phyloP scores from a whole-genome alignment of 2,329 filamentous ascomycete genomes.

The Xylariaceae sp. region DNA sequence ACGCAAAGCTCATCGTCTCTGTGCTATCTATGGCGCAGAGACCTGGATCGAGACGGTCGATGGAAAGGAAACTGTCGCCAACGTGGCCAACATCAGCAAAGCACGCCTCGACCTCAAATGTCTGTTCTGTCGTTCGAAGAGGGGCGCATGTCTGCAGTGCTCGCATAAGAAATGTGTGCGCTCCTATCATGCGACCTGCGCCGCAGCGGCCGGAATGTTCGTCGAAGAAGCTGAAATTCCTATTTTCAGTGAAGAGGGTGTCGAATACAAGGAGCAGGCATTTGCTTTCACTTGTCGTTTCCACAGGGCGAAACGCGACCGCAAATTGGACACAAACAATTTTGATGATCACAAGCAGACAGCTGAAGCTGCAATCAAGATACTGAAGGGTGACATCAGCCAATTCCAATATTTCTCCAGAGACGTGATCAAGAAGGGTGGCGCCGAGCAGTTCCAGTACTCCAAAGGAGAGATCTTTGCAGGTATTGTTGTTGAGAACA shows the following conservation, averaged over 20 bases:
- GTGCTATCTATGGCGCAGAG: constrained; percentile 87
- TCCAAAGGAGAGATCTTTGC: constrained; percentile 85
- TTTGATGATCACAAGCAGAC: constrained; percentile 70
- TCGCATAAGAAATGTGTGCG: constrained; percentile 90
- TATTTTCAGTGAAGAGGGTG: constrained; percentile 84
- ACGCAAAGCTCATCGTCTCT: constrained; percentile 80
- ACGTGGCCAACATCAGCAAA: constrained; percentile 77
- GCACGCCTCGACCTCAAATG: constrained; percentile 89
- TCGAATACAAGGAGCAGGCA: constrained; percentile 85
- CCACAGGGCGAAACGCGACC: constrained; percentile 83
- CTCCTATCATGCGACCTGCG: constrained; percentile 93
- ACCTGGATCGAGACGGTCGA: constrained; percentile 76
- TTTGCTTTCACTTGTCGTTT: constrained; percentile 95
- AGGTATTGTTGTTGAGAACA: constrained; percentile 81
- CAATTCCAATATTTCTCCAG: constrained; percentile 81
- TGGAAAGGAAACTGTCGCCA: constrained; percentile 69
- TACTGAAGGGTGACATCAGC: constrained; percentile 72
- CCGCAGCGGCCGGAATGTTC: constrained; percentile 84
- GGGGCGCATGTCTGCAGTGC: constrained; percentile 95
- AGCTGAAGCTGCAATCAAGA: constrained; percentile 60
- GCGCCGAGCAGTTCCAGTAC: constrained; percentile 84
- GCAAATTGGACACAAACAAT: constrained; percentile 63
- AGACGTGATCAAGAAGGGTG: constrained; percentile 74
- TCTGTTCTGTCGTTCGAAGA: constrained; percentile 88
- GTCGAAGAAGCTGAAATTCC: constrained; percentile 83